Evolutionary conservation across 306 rosid species (phyloP).

Genomic region (Carpinus viminea): DNA sequence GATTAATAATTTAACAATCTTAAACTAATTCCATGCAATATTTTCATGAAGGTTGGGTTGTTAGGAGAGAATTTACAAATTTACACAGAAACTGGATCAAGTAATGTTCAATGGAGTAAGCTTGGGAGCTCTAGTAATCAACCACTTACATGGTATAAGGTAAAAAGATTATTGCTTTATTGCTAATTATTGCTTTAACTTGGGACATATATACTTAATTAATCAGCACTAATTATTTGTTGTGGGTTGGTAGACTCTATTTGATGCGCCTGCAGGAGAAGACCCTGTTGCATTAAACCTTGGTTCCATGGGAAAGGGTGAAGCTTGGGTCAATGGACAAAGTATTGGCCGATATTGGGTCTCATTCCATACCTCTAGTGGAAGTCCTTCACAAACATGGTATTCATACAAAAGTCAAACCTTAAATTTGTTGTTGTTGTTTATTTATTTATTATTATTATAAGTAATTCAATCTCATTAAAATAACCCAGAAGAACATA

Average conservation of each 20-base stretch:
- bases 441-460: too few relatives aligned
- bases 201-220: not conserved
- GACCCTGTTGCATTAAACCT: conserved; percentile 54
- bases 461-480: too few relatives aligned
- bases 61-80: conserved; percentile 43
- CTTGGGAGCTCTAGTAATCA: conserved; percentile 26
- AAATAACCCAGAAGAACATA: too few relatives aligned
- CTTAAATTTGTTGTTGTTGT: too few relatives aligned
- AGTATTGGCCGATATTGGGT: conserved; percentile 58
- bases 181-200: not conserved
- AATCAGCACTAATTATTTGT: not conserved
- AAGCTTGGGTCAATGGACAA: conserved; percentile 54
- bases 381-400: conserved; percentile 59
- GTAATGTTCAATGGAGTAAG: conserved; percentile 35
- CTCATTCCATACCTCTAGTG: conserved; percentile 46
- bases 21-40: not conserved
- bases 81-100: conserved; percentile 24
- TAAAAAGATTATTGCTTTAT: too few relatives aligned
- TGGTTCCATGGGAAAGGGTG: conserved; percentile 60
- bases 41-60: conserved; percentile 43
- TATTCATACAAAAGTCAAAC: conserved; percentile 4
- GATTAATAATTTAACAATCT: not conserved
- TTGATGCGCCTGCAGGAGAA: conserved; percentile 46
- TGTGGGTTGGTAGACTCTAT: conserved; percentile 31
- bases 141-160: conserved; percentile 65